Evolutionary conservation across 2,329 filamentous ascomycete species (phyloP).

Genomic region (Tolypocladium album): DNA sequence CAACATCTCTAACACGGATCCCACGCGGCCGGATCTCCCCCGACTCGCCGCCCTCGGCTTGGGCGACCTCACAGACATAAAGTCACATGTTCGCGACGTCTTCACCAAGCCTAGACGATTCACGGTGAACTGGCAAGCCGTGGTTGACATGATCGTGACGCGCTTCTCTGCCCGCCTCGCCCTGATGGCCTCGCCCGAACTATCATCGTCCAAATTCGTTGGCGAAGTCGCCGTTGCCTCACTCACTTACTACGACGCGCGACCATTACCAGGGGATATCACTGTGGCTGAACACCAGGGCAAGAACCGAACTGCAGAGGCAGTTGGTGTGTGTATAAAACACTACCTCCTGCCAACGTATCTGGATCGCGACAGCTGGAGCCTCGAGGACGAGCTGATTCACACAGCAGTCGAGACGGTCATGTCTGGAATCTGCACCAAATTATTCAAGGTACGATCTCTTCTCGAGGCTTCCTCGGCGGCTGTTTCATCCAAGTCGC

Average conservation of each 20-base stretch:
- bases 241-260: slow-evolving; percentile 24
- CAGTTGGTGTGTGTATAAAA: slow-evolving; percentile 29
- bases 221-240: slow-evolving; percentile 11
- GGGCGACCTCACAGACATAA: slow-evolving; percentile 22
- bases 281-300: slow-evolving; percentile 4
- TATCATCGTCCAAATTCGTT: slow-evolving; percentile 18
- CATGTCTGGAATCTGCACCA: slow-evolving; percentile 25
- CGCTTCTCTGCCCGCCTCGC: slow-evolving; percentile 48
- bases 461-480: background rate
- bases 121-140: slow-evolving; percentile 51
- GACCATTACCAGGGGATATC: slow-evolving; percentile 11
- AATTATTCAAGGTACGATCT: slow-evolving; percentile 9
- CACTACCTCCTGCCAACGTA: slow-evolving; percentile 29
- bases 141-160: slow-evolving; percentile 53
- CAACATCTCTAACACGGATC: slow-evolving; percentile 33
- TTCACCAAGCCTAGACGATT: slow-evolving; percentile 19
- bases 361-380: slow-evolving; percentile 15
- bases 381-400: slow-evolving; percentile 33
- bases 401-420: slow-evolving; percentile 29
- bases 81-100: slow-evolving; percentile 32
- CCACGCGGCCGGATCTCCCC: slow-evolving; percentile 19
- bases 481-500: background rate
- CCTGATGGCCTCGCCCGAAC: slow-evolving; percentile 20
- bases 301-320: slow-evolving; percentile 23
- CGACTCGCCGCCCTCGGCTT: slow-evolving; percentile 17